Evolutionary conservation across 2,329 filamentous ascomycete genomes (phyloP), one percentile per base, ranked within the genome.

Genomic region (Lasiodiplodia citricola): DNA sequence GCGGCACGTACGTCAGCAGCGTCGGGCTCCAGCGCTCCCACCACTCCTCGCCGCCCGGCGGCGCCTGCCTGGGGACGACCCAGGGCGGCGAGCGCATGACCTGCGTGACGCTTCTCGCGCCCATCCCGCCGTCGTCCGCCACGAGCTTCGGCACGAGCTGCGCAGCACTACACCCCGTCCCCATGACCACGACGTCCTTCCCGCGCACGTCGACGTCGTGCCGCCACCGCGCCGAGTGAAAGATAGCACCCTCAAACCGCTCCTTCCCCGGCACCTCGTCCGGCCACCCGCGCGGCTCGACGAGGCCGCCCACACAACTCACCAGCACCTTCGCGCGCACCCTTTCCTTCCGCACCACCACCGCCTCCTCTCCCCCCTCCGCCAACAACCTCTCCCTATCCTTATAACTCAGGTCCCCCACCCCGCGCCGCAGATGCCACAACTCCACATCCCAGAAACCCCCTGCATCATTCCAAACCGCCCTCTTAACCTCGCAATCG

Each of bases 81-180:
- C 87, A 88, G 1, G 87, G 87, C 13, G 87, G 85, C 16, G 85
- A 85, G 18, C 86, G 79, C 85, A 89, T 87, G 7, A 89, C 71
- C 71, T 89, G 87, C 0, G 86, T 88, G n/a, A 89, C 83, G 6
- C 84, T 85, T 73, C 84, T 87, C 38, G 83, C 85, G 25, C 82
- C 83, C 70, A 80, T 81, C 11, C 18, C 41, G 2, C 25, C 25
- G 25, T 47, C 44, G 0, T 82, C 80, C 25, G 80, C 80, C 3
- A 80, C 80, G 6, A 89, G 77, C 47, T 78, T 73, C 1, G 87
- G 86, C 8, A 89, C 83, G 28, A 89, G 81, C 71, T 89, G 87
- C 16, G 85, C 84, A 2, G 86, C 86, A 71, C 82, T 86, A 73
- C 87, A 88, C 14, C 87, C 87, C 2, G 86, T 87, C 4, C 87